Conservation (phyloP, 768 basidiomycete species). For the Auricularia auricula-judae region DNA sequence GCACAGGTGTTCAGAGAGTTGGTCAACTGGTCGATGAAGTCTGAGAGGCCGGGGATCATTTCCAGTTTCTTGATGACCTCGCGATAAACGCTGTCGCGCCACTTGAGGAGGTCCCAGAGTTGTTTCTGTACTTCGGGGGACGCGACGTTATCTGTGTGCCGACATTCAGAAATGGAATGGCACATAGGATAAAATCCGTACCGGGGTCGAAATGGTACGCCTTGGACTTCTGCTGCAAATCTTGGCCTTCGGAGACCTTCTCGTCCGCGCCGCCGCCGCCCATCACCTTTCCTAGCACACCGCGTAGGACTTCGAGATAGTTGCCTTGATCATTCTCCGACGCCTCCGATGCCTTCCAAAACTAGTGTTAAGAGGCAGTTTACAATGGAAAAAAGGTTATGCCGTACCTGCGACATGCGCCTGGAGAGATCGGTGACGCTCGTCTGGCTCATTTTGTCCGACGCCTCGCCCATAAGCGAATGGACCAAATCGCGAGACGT, state of each 20-base stretch:
- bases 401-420: constrained; percentile 34
- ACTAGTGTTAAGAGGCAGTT: neutral
- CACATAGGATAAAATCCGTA: neutral
- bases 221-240: constrained; percentile 35
- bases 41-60: constrained; percentile 49
- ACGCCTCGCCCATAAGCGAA: constrained; percentile 53
- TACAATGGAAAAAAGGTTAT: neutral
- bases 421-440: constrained; percentile 46
- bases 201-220: constrained; percentile 52
- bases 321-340: constrained; percentile 21
- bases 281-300: constrained; percentile 38
- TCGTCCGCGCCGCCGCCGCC: constrained; percentile 35
- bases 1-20: constrained; percentile 57
- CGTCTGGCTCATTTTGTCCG: constrained; percentile 50
- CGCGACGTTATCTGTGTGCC: constrained; percentile 33
- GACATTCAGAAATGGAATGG: neutral
- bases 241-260: constrained; percentile 42
- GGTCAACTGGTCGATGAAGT: constrained; percentile 48
- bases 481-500: constrained; percentile 55
- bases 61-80: constrained; percentile 46
- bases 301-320: constrained; percentile 27
- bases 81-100: constrained; percentile 51
- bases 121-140: constrained; percentile 54
- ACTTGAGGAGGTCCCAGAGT: constrained; percentile 45
- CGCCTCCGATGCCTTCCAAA: constrained; percentile 7